These are phyloP conservation scores for Crepidotus variabilis DNA, from an alignment of 768 basidiomycete genomes.

Conservation along the genomic window DNA sequence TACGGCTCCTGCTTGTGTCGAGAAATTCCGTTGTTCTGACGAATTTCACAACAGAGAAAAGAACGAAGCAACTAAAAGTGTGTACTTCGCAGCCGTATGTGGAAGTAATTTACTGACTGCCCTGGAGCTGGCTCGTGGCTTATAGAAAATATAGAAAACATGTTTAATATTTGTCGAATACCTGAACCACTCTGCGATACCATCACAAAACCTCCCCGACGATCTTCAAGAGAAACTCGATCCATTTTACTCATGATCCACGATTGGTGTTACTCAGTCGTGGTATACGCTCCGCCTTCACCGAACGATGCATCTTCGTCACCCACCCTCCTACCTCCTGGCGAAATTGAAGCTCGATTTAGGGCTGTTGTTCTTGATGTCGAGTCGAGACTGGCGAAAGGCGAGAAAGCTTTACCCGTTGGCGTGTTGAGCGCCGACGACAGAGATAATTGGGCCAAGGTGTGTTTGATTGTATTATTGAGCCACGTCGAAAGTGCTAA, in stretches of 20 bases:
- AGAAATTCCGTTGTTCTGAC: background rate
- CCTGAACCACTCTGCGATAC: conserved; percentile 66
- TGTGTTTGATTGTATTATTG: conserved; percentile 27
- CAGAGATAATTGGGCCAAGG: conserved; percentile 78
- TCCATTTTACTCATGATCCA: conserved; percentile 69
- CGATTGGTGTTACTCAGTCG: conserved; percentile 77
- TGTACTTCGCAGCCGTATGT: background rate
- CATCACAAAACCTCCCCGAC: conserved; percentile 45
- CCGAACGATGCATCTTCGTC: conserved; percentile 18
- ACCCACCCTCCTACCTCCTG: conserved; percentile 29
- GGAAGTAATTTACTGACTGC: background rate
- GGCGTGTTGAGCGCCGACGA: conserved; percentile 77
- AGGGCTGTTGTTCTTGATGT: conserved; percentile 56
- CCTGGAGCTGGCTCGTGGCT: conserved; percentile 57
- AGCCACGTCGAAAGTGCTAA: background rate
- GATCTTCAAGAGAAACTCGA: conserved; percentile 42
- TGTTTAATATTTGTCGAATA: conserved; percentile 79
- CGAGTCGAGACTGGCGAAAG: conserved; percentile 37
- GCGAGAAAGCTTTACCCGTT: conserved; percentile 58
- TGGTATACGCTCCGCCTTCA: conserved; percentile 49
- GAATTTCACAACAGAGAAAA: conserved; percentile 11
- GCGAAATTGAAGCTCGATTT: conserved; percentile 42
- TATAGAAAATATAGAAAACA: conserved; percentile 46
- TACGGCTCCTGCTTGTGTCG: conserved; percentile 28
- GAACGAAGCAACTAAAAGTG: conserved; percentile 72